Conservation (phyloP, 1,284 basidiomycete species). For the Apiotrichum porosum region DNA sequence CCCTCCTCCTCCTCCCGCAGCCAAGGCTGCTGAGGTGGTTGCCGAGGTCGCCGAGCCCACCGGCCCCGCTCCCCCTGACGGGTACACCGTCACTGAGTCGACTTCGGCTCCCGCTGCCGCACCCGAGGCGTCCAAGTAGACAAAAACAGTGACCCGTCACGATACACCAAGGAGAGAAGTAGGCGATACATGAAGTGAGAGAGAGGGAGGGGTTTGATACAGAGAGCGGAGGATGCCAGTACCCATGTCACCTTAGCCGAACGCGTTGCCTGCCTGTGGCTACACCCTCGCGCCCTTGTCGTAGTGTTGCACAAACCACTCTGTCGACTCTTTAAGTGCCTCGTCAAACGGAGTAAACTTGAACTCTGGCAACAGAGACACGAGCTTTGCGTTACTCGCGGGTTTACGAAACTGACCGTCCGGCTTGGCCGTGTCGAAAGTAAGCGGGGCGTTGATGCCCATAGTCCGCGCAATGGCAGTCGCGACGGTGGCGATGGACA, state of each 20-base stretch:
- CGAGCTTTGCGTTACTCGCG: slow-evolving; percentile 80
- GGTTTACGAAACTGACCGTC: slow-evolving; percentile 91
- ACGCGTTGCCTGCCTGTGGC: too few species aligned
- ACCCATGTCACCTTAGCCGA: too few species aligned
- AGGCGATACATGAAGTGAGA: too few species aligned
- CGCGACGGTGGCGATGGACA: slow-evolving; percentile 77
- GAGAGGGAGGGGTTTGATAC: too few species aligned
- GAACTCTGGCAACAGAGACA: slow-evolving; percentile 60
- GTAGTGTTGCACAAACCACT: slow-evolving; percentile 76
- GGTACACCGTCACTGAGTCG: not conserved
- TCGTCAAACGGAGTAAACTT: slow-evolving; percentile 77
- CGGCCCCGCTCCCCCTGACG: too few species aligned
- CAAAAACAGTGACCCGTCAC: too few species aligned
- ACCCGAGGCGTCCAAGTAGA: not conserved
- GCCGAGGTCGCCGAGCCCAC: not conserved
- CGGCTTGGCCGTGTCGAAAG: slow-evolving; percentile 49
- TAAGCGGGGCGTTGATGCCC: not conserved
- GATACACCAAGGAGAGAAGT: too few species aligned
- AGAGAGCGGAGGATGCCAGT: too few species aligned
- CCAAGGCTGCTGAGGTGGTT: not conserved
- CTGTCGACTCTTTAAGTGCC: slow-evolving; percentile 64
- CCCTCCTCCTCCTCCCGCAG: not conserved
- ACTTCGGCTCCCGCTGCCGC: not conserved
- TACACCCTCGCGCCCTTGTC: slow-evolving; percentile 30
- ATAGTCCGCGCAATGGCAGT: slow-evolving; percentile 76